Base-by-base conservation (phyloP, 2,329 filamentous ascomycete genomes). In the Atkinsonella hypoxylon region DNA sequence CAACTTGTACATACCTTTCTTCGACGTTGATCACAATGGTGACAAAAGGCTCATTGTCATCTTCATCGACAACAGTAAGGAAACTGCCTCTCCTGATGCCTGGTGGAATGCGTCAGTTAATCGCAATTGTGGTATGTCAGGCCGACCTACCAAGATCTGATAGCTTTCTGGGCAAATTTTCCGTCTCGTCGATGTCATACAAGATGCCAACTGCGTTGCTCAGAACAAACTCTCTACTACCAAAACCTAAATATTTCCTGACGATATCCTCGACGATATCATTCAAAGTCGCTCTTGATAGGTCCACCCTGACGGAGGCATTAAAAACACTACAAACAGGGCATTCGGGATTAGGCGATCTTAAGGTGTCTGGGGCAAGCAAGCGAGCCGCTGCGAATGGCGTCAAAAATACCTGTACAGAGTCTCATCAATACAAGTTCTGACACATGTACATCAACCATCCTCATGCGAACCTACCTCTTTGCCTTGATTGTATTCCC, bases 141-240 rank as follows among this genome's bases (percentile, higher is more conserved):
- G 13, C 31, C 34, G 17, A 39, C 70, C 58, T 71, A 79, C 81
- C 87, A 9, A 96, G 75, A 18, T 95, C 87, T 26, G 68, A 74
- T 47, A 98, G 76, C 54, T 85, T 89, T 71, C 89, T 94, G 1
- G 74, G 67, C 1, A 97, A 71, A 59, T 96, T 94, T 51, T 94
- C 87, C 4, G 88, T 88, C 60, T 95, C 81, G 51, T 97, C 93
- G 0, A 83, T 79, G 60, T 97, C 93, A 60, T 95, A 97, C 41
- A 97, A 75, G n/a, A 90, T 74, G 47, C 84, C 84, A 10, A 78
- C 73, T 7, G 89, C 83, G 51, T 79, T 89, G 61, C 78, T 85
- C 52, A 97, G 71, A 3, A 83, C 84, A 56, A 97, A 80, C 48
- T 95, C 89, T 52, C 73, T 78, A 30, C 89, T 82, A 5, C 82